Base-by-base conservation (phyloP, 148 eudicot species). In the Rhododendron mucronatum region DNA sequence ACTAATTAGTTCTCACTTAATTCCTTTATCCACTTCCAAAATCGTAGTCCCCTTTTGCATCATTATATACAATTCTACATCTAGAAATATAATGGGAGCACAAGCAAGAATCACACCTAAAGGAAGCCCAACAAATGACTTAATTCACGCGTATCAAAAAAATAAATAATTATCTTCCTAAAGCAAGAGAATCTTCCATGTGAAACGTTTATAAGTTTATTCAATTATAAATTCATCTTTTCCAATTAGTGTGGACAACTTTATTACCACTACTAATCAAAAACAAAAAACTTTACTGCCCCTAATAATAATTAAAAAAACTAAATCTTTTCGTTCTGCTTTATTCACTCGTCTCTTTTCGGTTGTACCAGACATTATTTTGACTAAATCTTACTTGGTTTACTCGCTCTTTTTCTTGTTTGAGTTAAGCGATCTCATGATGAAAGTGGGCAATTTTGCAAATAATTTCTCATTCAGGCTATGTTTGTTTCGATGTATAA, bases 171-270 rank as follows among this genome's bases (percentile, higher is more conserved):
- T 15, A 55, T 55, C 5, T 55, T 55, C 61, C 61, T 55, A 59
- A 59, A 48, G 82, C 82, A 79, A 79, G 20, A 28, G 20, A 79
- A 12, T 79, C 37, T 79, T 26, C 59, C 82, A 47, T n/a, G 82
- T 79, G 82, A 48, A 79, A n/a, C 59, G 2, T 26, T 26, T 79
- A n/a, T n/a, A n/a, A 37, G 2, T 26, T 26, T 79, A n/a, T n/a
- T 45, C 14, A 78, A 44, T 47, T 14, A 26, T n/a, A 47, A 0
- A 21, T 11, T 78, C 57, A 20, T n/a, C 81, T 45, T 78, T 47
- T 78, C 20, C 55, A 8, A 77, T 5, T 18, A 77, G 55, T 44
- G 11, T 78, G 53, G 53, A n/a, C 53, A 78, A 45, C 53, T 78
- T 78, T 44, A 75, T 75, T 41, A 20, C 51, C 61, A 55, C 5